Percentiles rank a stretch among this genome's conserved stretches.
These are phyloP conservation scores for Nitzschia inconspicua DNA, from an alignment of 108 stramenopile species.

Conservation along the genomic window DNA sequence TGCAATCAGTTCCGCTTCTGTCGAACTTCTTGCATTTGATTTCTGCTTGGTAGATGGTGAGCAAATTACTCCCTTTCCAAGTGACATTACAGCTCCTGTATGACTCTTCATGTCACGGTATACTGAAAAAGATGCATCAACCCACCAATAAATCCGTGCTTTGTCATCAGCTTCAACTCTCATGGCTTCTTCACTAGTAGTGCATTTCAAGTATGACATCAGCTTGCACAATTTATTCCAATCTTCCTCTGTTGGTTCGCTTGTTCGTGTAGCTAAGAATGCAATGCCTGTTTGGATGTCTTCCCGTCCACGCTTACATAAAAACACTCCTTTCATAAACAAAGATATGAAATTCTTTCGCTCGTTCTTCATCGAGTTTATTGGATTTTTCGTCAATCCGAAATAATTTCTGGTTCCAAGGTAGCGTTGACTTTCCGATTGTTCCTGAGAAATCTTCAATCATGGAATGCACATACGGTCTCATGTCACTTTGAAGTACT, in stretches of 20 bases:
- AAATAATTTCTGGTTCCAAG: too few species aligned
- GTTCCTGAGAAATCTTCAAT: slow-evolving; percentile 14
- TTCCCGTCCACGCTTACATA: slow-evolving; percentile 22
- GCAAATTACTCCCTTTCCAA: slow-evolving; percentile 32
- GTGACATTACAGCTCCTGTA: slow-evolving; percentile 37
- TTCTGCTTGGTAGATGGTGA: slow-evolving; percentile 31
- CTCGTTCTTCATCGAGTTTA: neutral
- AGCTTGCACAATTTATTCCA: slow-evolving; percentile 34
- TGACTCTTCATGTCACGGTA: slow-evolving; percentile 47
- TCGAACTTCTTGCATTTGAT: slow-evolving; percentile 39
- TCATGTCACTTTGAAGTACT: slow-evolving; percentile 26
- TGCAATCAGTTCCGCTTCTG: slow-evolving; percentile 47
- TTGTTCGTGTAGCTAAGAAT: slow-evolving; percentile 38
- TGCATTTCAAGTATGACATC: slow-evolving; percentile 30
- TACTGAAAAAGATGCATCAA: slow-evolving; percentile 49
- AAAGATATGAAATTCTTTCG: slow-evolving; percentile 23
- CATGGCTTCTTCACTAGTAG: slow-evolving; percentile 5
- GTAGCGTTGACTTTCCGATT: slow-evolving; percentile 18
- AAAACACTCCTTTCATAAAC: slow-evolving; percentile 34
- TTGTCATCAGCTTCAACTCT: slow-evolving; percentile 4
- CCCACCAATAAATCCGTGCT: too few species aligned
- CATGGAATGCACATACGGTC: slow-evolving; percentile 15
- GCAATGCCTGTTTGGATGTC: slow-evolving; percentile 34
- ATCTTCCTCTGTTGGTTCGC: slow-evolving; percentile 27
- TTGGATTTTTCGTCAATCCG: slow-evolving; percentile 2